phyloP scores from a whole-genome alignment of 257 asterid genomes.

The Paraleonurus japonicus region DNA sequence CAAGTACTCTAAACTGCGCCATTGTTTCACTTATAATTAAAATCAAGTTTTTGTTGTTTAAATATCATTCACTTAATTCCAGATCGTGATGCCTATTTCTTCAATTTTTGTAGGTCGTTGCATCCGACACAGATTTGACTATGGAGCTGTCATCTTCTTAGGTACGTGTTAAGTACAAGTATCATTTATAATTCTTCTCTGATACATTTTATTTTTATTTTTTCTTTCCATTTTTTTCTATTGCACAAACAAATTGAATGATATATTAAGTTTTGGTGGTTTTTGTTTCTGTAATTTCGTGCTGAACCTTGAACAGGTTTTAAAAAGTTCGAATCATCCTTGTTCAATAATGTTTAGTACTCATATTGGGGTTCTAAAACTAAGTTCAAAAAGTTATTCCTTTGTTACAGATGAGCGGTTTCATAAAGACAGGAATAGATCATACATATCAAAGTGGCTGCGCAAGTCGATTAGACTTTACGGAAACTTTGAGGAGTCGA shows the following conservation, averaged over 20 bases:
- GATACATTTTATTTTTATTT: not conserved
- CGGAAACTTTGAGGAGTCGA: constrained; percentile 61
- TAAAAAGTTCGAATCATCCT: constrained; percentile 2
- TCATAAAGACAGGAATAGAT: constrained; percentile 69
- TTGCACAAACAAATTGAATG: not conserved
- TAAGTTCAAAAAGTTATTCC: constrained; percentile 4
- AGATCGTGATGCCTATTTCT: constrained; percentile 16
- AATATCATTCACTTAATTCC: constrained; percentile 7
- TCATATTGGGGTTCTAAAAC: constrained; percentile 12
- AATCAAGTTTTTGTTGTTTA: constrained; percentile 2
- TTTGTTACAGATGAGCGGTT: constrained; percentile 85
- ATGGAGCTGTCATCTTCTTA: constrained; percentile 92
- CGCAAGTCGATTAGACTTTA: constrained; percentile 77
- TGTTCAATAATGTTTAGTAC: not conserved
- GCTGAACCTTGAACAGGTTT: not conserved
- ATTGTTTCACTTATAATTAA: not conserved
- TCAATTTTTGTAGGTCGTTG: constrained; percentile 75
- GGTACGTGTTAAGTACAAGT: constrained; percentile 43
- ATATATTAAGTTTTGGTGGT: not conserved
- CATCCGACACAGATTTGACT: constrained; percentile 88
- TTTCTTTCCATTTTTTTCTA: not conserved
- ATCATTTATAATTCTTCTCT: constrained; percentile 9
- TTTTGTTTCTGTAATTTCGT: not conserved
- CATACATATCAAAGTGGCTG: constrained; percentile 88
- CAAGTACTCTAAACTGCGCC: not conserved